A percentile compares a stretch with the other conserved stretches of the same genome.
These are phyloP conservation scores for Zygosaccharomyces pseudobailii DNA, from an alignment of 1,139 yeast genomes.

Conservation along the genomic window DNA sequence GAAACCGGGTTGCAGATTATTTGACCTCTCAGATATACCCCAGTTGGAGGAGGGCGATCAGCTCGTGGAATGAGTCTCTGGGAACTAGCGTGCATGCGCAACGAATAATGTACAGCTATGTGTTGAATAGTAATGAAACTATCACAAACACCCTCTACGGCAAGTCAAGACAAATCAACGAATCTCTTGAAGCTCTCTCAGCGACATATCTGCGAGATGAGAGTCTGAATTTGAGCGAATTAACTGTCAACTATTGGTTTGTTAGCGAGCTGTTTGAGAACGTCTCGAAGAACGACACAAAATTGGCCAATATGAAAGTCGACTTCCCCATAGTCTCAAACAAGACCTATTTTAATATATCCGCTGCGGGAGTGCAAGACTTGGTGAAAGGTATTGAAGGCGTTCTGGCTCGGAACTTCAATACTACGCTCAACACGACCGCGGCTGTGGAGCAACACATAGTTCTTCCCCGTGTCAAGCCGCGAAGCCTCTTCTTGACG, in stretches of 20 bases:
- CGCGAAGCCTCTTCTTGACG: slow-evolving; percentile 3
- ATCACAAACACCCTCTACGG: slow-evolving; percentile 4
- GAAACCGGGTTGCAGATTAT: slow-evolving; percentile 1
- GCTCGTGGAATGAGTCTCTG: slow-evolving; percentile 8
- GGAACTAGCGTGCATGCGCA: slow-evolving; percentile 3
- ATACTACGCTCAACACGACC: background rate
- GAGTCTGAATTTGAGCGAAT: slow-evolving; percentile 1
- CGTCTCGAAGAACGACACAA: slow-evolving; percentile 4
- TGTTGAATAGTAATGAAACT: slow-evolving; percentile 3
- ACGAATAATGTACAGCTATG: slow-evolving; percentile 2
- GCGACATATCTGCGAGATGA: slow-evolving; percentile 11
- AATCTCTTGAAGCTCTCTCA: slow-evolving; percentile 12
- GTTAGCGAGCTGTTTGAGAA: slow-evolving; percentile 8
- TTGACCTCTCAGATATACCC: slow-evolving; percentile 2
- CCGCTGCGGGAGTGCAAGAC: background rate
- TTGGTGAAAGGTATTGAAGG: background rate
- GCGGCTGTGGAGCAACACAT: background rate
- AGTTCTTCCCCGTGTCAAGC: background rate
- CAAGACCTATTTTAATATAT: background rate
- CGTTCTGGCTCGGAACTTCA: background rate
- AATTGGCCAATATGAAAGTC: background rate
- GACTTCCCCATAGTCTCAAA: slow-evolving; percentile 3
- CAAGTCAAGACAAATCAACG: slow-evolving; percentile 13
- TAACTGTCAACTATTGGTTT: slow-evolving; percentile 14
- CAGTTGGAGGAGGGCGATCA: slow-evolving; percentile 2